These are phyloP conservation scores for Osmanthus fragrans DNA, from an alignment of 257 asterid genomes.

Conservation along the genomic window DNA sequence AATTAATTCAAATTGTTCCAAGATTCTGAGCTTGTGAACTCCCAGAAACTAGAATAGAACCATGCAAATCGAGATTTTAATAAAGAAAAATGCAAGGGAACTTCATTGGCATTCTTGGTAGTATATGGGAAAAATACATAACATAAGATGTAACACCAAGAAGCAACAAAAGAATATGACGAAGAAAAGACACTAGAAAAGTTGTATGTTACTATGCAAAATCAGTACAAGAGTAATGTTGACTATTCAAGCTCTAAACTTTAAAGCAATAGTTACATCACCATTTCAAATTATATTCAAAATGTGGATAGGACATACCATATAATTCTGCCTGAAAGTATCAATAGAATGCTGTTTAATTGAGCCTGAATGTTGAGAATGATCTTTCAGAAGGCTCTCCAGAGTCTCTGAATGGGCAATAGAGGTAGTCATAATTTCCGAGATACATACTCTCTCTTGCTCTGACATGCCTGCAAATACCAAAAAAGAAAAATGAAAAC, in stretches of 20 bases:
- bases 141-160: neutral
- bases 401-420: neutral
- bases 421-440: conserved; percentile 32
- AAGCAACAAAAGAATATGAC: neutral
- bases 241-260: neutral
- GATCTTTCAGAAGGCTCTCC: conserved; percentile 5
- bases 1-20: neutral
- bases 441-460: conserved; percentile 51
- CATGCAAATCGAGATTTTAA: neutral
- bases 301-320: neutral
- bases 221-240: neutral
- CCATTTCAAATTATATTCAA: neutral
- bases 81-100: neutral
- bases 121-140: neutral
- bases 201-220: neutral
- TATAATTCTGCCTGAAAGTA: conserved; percentile 5
- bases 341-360: conserved; percentile 1
- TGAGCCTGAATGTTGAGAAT: conserved; percentile 4
- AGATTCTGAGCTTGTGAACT: neutral
- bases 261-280: neutral
- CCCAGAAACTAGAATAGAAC: neutral
- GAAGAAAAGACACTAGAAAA: neutral
- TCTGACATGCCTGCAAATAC: conserved; percentile 54
- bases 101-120: neutral
- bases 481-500: neutral